A percentile compares a stretch with the other conserved stretches of the same genome.
phyloP scores from a whole-genome alignment of 306 rosid species.

The Begonia loranthoides region DNA sequence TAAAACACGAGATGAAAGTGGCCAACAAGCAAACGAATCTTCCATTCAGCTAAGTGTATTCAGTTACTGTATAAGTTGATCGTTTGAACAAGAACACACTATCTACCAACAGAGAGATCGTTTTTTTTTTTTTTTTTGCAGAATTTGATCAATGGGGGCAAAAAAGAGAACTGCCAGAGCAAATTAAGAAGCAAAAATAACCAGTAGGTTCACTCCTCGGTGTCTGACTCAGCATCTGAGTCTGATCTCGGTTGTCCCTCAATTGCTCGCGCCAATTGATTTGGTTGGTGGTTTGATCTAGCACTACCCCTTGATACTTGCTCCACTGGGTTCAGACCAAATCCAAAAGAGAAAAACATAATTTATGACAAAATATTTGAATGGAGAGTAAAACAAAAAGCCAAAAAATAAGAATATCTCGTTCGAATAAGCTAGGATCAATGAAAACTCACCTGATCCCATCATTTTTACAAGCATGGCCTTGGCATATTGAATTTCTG shows the following conservation, averaged over 20 bases:
- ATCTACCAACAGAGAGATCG: not conserved
- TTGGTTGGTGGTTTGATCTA: slow-evolving; percentile 15
- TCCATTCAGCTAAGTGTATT: too few species aligned
- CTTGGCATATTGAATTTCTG: slow-evolving; percentile 45
- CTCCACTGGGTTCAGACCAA: slow-evolving; percentile 17
- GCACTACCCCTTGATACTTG: slow-evolving; percentile 17
- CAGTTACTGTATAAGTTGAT: too few species aligned
- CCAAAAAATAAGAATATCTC: not conserved
- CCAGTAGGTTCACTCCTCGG: not conserved
- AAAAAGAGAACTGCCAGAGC: not conserved
- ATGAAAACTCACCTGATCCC: slow-evolving; percentile 47
- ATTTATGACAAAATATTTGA: not conserved
- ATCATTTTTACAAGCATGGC: slow-evolving; percentile 26
- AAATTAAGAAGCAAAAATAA: not conserved
- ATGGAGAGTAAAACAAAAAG: not conserved
- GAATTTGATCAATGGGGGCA: not conserved
- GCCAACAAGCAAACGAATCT: too few species aligned
- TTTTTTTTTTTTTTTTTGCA: not conserved
- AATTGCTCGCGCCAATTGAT: slow-evolving; percentile 12
- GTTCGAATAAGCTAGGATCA: not conserved
- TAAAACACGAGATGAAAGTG: too few species aligned
- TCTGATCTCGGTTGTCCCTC: slow-evolving; percentile 24
- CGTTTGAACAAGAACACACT: not conserved
- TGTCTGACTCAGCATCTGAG: slow-evolving; percentile 27
- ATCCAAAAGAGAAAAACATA: not conserved